phyloP scores from a whole-genome alignment of 2,329 filamentous ascomycete species.

The Sporothrix euskadiensis region DNA sequence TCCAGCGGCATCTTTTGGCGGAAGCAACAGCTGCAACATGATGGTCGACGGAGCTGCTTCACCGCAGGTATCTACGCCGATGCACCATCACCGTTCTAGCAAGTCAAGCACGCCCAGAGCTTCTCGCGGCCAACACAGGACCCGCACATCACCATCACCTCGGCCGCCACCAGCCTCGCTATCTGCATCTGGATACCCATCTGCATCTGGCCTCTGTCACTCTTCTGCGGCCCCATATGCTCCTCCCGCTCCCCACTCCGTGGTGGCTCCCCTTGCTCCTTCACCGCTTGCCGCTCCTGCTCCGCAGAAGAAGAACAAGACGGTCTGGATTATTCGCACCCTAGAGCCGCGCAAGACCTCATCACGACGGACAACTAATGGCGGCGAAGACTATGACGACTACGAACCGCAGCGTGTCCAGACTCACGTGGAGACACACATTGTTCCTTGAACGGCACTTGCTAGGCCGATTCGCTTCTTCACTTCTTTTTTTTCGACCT shows the following conservation, averaged over 20 bases:
- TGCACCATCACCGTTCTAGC: not conserved
- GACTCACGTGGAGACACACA: constrained; percentile 31
- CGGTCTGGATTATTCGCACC: constrained; percentile 32
- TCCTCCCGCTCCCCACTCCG: not conserved
- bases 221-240: not conserved
- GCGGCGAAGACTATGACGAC: constrained; percentile 23
- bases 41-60: not conserved
- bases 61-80: not conserved
- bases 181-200: not conserved
- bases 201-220: not conserved
- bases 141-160: constrained; percentile 17
- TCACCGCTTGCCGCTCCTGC: constrained; percentile 11
- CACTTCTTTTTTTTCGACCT: not conserved
- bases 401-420: constrained; percentile 29
- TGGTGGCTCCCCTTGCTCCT: not conserved
- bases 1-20: not conserved
- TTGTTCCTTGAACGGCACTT: constrained; percentile 1
- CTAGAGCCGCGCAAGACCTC: constrained; percentile 28
- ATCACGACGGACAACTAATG: constrained; percentile 10
- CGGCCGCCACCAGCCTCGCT: not conserved
- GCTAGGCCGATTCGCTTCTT: not conserved
- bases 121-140: not conserved
- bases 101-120: not conserved
- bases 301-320: constrained; percentile 29
- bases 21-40: not conserved